Evolutionary conservation across 805 yeast species (phyloP).

Genomic region (Wickerhamiella occidentalis): DNA sequence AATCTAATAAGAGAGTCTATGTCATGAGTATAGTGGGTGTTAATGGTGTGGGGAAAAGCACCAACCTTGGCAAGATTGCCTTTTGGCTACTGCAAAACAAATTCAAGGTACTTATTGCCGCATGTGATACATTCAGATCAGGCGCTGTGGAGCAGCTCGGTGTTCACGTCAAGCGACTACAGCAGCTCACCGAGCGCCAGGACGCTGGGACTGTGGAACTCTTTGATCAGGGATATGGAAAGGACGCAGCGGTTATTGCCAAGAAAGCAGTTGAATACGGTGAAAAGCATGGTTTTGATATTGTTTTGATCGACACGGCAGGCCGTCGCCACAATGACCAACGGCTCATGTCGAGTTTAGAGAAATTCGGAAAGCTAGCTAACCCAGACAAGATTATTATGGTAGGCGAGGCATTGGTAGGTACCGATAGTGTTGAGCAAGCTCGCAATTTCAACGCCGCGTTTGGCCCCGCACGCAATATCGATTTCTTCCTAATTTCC

Average conservation of each 20-base stretch:
- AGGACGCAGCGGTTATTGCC: slow-evolving; percentile 93
- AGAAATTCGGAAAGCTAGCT: slow-evolving; percentile 90
- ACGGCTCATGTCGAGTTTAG: slow-evolving; percentile 87
- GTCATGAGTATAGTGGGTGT: slow-evolving; percentile 97
- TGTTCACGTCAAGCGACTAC: slow-evolving; percentile 80
- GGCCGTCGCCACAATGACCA: slow-evolving; percentile 95
- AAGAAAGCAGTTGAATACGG: slow-evolving; percentile 81
- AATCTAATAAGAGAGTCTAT: slow-evolving; percentile 45
- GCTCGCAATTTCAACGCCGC: slow-evolving; percentile 89
- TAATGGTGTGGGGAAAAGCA: slow-evolving; percentile 95
- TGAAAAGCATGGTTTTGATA: slow-evolving; percentile 54
- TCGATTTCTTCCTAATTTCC: slow-evolving; percentile 85
- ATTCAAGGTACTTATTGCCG: slow-evolving; percentile 75
- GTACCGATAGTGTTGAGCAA: slow-evolving; percentile 93
- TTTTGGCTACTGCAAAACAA: slow-evolving; percentile 91
- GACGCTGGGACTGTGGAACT: slow-evolving; percentile 49
- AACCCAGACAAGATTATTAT: slow-evolving; percentile 91
- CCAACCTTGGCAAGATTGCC: slow-evolving; percentile 85
- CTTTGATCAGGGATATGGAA: slow-evolving; percentile 92
- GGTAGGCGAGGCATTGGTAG: slow-evolving; percentile 98
- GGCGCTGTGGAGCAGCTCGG: slow-evolving; percentile 98
- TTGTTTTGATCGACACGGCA: slow-evolving; percentile 91
- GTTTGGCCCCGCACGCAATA: slow-evolving; percentile 66
- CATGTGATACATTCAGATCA: slow-evolving; percentile 94
- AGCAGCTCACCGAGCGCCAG: slow-evolving; percentile 46